Evolutionary conservation across 768 basidiomycete genomes (phyloP), one percentile per base, ranked within the genome.

Genomic region (Suillus tomentosus): DNA sequence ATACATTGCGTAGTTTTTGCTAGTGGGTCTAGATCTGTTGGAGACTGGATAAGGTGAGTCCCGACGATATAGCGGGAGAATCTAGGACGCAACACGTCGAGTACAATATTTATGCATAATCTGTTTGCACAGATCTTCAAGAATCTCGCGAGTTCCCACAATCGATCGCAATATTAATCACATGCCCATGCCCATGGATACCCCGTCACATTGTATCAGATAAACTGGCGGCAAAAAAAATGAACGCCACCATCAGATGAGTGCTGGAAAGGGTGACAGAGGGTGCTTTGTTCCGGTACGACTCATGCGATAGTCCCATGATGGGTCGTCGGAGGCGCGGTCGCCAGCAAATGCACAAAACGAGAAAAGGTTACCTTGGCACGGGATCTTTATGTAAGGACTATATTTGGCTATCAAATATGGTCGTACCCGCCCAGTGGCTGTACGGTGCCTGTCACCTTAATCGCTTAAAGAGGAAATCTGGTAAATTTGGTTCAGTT

Each of bases 371-470:
- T 54, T 34, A n/a, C 51, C 51, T 54, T 54, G 53, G 53, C 53
- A 34, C 19, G 53, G 56, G 39, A 13, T 19, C 39, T 58, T 58
- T 58, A 40, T 42, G 15, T 24, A 3, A 31, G 11, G 27, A 58
- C 57, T 58, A 42, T 39, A 40, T 40, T 57, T 57, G 56, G 56
- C 37, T 57, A 57, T 39, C 37, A 22, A 37, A 15, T 22, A 4
- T n/a, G 54, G 54, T 56, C 56, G 39, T 39, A 19, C 27, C 40
- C 40, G 57, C 40, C 43, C 34, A 14, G 72, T 76, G 74, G 74
- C 74, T 77, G 72, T 77, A 68, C 47, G 3, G 34, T 67, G 56
- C 43, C 61, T 69, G 62, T 45, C 71, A 75, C 71, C 66, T 76
- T 77, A 76, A 70, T 58, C 67, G 67, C 64, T 67, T 75, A 66